phyloP scores from a whole-genome alignment of 768 basidiomycete genomes.

The Hericium erinaceus region DNA sequence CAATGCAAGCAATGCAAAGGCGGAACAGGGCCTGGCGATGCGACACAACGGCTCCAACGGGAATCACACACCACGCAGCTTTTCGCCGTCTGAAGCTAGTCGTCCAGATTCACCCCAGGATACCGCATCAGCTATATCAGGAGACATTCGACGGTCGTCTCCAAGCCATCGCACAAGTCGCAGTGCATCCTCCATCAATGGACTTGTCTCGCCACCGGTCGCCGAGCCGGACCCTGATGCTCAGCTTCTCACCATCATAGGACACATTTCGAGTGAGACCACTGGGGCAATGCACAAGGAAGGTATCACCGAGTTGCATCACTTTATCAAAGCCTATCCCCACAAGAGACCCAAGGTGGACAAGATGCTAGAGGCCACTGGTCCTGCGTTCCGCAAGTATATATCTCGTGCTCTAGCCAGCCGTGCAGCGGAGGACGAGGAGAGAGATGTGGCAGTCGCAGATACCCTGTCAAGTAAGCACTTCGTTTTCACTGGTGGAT shows the following conservation, averaged over 20 bases:
- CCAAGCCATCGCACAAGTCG: conserved; percentile 61
- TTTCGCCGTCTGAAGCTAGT: conserved; percentile 41
- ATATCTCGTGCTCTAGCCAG: conserved; percentile 82
- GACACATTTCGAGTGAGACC: conserved; percentile 81
- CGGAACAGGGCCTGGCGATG: conserved; percentile 18
- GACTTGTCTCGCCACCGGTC: conserved; percentile 42
- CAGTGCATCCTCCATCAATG: conserved; percentile 55
- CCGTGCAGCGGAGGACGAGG: conserved; percentile 80
- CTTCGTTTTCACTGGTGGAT: not conserved
- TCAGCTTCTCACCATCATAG: conserved; percentile 73
- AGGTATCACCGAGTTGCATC: conserved; percentile 89
- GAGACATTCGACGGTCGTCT: conserved; percentile 41
- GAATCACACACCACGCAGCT: conserved; percentile 34
- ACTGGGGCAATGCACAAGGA: conserved; percentile 87
- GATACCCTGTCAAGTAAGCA: conserved; percentile 71
- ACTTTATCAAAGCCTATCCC: conserved; percentile 86
- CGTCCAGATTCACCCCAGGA: conserved; percentile 67
- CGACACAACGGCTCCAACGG: conserved; percentile 17
- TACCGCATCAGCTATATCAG: conserved; percentile 38
- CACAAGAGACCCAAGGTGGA: conserved; percentile 77
- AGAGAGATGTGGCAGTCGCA: conserved; percentile 72
- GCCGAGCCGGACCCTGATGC: conserved; percentile 86
- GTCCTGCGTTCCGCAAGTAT: conserved; percentile 85
- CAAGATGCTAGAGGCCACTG: conserved; percentile 82
- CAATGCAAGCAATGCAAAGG: conserved; percentile 49